A percentile compares a stretch with the other conserved stretches of the same genome.
phyloP scores from a whole-genome alignment of 2,329 filamentous ascomycete genomes.

The Amesomyces nigricolor region DNA sequence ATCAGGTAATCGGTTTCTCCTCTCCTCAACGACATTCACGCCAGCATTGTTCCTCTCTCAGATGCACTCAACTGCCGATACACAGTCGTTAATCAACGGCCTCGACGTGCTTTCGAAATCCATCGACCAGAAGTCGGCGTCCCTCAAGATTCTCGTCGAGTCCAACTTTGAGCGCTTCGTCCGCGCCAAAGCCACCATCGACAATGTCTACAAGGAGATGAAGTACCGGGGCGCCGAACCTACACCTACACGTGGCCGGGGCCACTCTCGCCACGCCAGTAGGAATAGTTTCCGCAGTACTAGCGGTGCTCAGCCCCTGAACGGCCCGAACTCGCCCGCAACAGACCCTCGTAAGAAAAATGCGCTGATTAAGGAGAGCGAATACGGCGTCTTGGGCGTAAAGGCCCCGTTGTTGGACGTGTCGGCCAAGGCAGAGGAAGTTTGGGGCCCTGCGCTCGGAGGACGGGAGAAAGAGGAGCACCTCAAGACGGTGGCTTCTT shows the following conservation, averaged over 20 bases:
- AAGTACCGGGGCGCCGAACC: conserved; percentile 62
- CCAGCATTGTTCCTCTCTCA: conserved; percentile 88
- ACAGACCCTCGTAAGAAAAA: conserved; percentile 71
- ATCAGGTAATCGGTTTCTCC: conserved; percentile 80
- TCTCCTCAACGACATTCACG: conserved; percentile 94
- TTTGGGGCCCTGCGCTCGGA: conserved; percentile 91
- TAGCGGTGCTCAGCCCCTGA: conserved; percentile 34
- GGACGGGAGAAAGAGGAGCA: conserved; percentile 87
- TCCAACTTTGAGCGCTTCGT: conserved; percentile 99
- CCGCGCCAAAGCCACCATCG: conserved; percentile 92
- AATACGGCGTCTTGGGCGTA: conserved; percentile 83
- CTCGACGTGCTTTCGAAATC: conserved; percentile 82
- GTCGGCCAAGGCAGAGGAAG: conserved; percentile 89
- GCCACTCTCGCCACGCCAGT: conserved; percentile 63
- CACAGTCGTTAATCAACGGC: conserved; percentile 71
- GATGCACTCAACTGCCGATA: conserved; percentile 81
- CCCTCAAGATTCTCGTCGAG: conserved; percentile 91
- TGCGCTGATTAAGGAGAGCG: conserved; percentile 84
- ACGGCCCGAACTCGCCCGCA: conserved; percentile 35
- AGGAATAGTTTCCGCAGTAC: conserved; percentile 59
- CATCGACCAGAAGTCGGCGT: conserved; percentile 96
- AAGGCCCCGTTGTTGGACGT: conserved; percentile 83
- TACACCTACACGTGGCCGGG: conserved; percentile 37
- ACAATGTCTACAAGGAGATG: conserved; percentile 99
- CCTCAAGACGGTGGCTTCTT: conserved; percentile 69